Conservation (phyloP, 73 alveolate species). For the Paraurostyla sp. region DNA sequence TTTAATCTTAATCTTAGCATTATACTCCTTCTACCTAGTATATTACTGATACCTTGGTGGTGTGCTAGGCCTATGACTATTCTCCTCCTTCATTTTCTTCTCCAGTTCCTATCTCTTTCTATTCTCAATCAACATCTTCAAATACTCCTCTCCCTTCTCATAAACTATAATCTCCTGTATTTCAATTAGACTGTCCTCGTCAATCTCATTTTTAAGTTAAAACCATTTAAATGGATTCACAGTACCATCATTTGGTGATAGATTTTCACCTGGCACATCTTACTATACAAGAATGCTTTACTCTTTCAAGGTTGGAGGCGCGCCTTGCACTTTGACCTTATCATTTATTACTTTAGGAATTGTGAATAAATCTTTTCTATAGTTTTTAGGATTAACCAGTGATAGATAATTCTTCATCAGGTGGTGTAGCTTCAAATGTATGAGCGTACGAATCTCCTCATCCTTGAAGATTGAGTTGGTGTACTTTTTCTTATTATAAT, state of each 20-base stretch:
- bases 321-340: background rate
- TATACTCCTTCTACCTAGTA: slow-evolving; percentile 14
- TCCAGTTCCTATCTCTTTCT: slow-evolving; percentile 23
- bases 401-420: background rate
- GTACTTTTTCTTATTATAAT: background rate
- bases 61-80: background rate
- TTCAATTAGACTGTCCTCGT: background rate
- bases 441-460: slow-evolving; percentile 42
- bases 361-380: background rate
- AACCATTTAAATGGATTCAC: slow-evolving; percentile 18
- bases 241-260: slow-evolving; percentile 17
- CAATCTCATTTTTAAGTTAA: background rate
- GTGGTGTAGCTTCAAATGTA: slow-evolving; percentile 1
- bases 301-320: background rate
- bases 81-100: background rate
- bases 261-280: background rate
- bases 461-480: slow-evolving; percentile 45
- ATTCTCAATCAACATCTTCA: background rate
- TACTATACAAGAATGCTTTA: background rate
- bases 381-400: no score
- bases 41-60: slow-evolving; percentile 30
- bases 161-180: background rate
- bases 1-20: background rate
- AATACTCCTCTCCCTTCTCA: slow-evolving; percentile 36
- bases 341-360: background rate